Evolutionary conservation across 78 protist species (phyloP).

Genomic region (Polysphondylium violaceum): DNA sequence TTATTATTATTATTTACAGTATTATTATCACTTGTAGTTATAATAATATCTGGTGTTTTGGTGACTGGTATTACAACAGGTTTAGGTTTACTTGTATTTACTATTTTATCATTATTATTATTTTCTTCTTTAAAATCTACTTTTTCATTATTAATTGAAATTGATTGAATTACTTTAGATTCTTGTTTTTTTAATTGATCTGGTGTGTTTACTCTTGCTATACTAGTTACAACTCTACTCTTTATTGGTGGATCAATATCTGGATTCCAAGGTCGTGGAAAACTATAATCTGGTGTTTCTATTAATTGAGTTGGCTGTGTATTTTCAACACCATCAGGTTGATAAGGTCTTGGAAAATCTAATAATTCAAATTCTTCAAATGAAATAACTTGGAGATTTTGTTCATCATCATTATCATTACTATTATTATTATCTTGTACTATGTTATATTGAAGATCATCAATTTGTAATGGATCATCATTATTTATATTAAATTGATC

Average conservation of each 20-base stretch:
- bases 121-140: not conserved
- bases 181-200: not conserved
- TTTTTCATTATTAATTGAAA: not conserved
- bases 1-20: not conserved
- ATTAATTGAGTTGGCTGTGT: conserved; percentile 2
- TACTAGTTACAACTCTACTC: no score
- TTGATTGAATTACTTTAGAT: not conserved
- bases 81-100: not conserved
- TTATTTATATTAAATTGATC: no score
- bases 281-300: conserved; percentile 44
- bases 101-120: not conserved
- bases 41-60: not conserved
- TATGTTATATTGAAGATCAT: no score
- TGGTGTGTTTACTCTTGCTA: not conserved
- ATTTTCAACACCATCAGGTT: conserved; percentile 20
- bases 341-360: conserved; percentile 64
- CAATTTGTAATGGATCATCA: no score
- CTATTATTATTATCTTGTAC: no score
- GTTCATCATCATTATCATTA: no score
- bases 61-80: not conserved
- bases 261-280: conserved; percentile 72
- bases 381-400: no score
- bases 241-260: conserved; percentile 22
- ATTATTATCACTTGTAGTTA: not conserved
- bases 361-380: conserved; percentile 54